Evolutionary conservation across 139 green algal genomes (phyloP), one percentile per base, ranked within the genome.

Genomic region (Chlamydomonas applanata): DNA sequence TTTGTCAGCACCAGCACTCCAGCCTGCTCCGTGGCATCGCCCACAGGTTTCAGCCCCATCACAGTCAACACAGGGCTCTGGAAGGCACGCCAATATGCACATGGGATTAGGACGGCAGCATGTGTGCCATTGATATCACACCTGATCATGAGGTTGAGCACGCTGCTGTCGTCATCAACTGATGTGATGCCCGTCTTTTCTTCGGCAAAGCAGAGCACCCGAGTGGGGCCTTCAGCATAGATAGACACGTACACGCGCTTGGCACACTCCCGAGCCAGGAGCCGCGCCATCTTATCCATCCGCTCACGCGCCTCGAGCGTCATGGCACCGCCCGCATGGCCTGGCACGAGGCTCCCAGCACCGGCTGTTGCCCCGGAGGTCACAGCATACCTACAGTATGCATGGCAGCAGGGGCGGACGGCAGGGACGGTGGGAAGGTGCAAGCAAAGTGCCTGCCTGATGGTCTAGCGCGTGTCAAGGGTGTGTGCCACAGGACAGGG

Each of bases 201-300:
- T 69, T 97, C 92, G 4, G 74, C 84, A 74, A 97, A 94, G 72
- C 87, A 89, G 67, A 97, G 85, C 68, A 96, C 89, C n/a, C 90
- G 83, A 2, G 92, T 97, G 20, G 92, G 91, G 7, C 93, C 93
- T 66, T 97, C 92, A 5, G 93, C 91, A 74, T 92, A 95, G 46
- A 97, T 84, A 0, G 77, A 88, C 32, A 96, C 88, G 61, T 95
- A 93, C 63, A 97, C 84, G 85, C 92, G 82, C 56, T 36, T 40
- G 30, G 56, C 70, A 19, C 53, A 66, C 57, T 57, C 70, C 14
- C 20, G 54, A 34, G 52, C 46, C 1, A 66, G 53, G 53, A 62
- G 49, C 7, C 53, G 53, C 19, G 53, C 53, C 69, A 66, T 66
- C 25, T 25, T 22, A 3, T 71, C 27, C 64, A 71, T 71, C 36